phyloP scores from a whole-genome alignment of 1,284 basidiomycete genomes.

The Earliella scabrosa region DNA sequence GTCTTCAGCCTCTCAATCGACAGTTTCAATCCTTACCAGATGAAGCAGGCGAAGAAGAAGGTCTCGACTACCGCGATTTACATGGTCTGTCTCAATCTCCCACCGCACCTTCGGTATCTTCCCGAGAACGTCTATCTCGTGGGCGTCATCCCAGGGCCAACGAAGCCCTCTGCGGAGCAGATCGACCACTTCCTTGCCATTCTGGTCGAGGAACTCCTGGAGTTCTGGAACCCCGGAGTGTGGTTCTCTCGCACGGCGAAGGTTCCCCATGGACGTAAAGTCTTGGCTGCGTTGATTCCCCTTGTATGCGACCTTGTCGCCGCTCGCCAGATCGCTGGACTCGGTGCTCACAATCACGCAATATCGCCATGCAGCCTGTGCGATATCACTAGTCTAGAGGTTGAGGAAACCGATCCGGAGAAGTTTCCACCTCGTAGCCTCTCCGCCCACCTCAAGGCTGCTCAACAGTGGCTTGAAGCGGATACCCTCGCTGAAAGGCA shows the following conservation, averaged over 20 bases:
- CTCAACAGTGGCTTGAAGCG: constrained; percentile 7
- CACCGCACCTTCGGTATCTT: constrained; percentile 30
- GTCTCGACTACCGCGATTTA: constrained; percentile 17
- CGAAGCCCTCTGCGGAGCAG: constrained; percentile 36
- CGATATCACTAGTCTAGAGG: too few species aligned
- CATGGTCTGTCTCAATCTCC: constrained; percentile 27
- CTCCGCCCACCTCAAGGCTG: too few species aligned
- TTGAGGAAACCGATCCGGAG: too few species aligned
- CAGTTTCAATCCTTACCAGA: too few species aligned
- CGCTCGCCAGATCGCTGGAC: too few species aligned
- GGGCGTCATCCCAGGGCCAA: constrained; percentile 40
- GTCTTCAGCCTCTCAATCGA: too few species aligned
- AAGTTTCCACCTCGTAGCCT: too few species aligned
- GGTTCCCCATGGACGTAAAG: constrained; percentile 1
- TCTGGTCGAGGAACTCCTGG: constrained; percentile 38
- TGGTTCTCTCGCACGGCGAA: constrained; percentile 32
- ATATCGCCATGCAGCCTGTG: too few species aligned
- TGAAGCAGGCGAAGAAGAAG: too few species aligned
- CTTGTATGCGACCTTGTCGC: too few species aligned
- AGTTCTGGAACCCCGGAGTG: constrained; percentile 36
- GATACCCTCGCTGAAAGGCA: constrained; percentile 16
- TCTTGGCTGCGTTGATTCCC: too few species aligned
- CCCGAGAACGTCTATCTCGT: constrained; percentile 34
- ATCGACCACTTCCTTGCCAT: constrained; percentile 40
- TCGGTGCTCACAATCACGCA: too few species aligned